Evolutionary conservation across 352 stramenopile genomes (phyloP).

Genomic region (Globisporangium radiosum): DNA sequence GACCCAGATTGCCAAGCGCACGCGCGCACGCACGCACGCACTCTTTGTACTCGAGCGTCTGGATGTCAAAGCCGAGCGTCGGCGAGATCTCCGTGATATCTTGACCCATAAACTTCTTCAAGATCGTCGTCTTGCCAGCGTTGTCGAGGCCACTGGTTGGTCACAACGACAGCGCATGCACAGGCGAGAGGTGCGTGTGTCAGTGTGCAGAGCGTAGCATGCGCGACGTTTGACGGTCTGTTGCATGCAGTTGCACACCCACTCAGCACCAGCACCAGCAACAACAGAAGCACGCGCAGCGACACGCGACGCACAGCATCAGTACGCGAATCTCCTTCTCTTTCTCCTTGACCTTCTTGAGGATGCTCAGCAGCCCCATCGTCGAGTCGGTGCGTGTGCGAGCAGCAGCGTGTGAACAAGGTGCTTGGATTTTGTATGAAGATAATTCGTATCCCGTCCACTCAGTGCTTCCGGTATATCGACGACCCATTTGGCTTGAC

Average conservation of each 20-base stretch:
- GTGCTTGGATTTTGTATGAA: too few relatives aligned
- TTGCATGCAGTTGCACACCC: neutral
- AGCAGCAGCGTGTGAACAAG: too few relatives aligned
- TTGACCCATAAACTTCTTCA: conserved; percentile 97
- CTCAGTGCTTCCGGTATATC: too few relatives aligned
- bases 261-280: neutral
- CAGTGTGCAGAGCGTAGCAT: neutral
- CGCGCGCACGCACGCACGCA: conserved; percentile 14
- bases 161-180: neutral
- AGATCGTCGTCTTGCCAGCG: conserved; percentile 98
- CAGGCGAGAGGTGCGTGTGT: neutral
- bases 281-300: neutral
- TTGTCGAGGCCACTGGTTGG: conserved; percentile 95
- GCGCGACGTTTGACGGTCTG: neutral
- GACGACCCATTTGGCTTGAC: too few relatives aligned
- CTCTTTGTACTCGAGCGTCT: conserved; percentile 96
- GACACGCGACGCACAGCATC: conserved; percentile 81
- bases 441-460: too few relatives aligned
- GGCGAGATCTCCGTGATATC: conserved; percentile 96
- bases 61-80: conserved; percentile 99
- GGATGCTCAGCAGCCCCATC: conserved; percentile 91
- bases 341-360: conserved; percentile 99
- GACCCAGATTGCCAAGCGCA: neutral
- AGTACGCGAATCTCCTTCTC: conserved; percentile 98
- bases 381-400: neutral